These are phyloP conservation scores for Yamadazyma mexicana DNA, from an alignment of 1,139 yeast genomes.

Conservation along the genomic window DNA sequence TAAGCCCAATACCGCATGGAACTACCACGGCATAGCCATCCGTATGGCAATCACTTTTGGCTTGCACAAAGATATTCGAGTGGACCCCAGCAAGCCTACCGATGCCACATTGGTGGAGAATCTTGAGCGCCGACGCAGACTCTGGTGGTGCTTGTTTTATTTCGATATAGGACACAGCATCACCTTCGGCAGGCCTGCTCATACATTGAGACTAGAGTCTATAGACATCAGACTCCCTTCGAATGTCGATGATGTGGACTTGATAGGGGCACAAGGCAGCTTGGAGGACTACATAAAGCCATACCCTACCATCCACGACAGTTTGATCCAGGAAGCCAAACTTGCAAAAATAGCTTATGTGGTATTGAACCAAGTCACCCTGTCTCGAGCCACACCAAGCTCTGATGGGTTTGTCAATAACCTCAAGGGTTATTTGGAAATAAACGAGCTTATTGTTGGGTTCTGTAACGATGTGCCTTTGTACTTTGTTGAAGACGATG, in stretches of 20 bases:
- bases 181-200: conserved; percentile 11
- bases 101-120: conserved; percentile 1
- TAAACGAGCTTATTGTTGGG: not conserved
- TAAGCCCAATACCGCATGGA: conserved; percentile 66
- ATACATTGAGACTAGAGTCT: conserved; percentile 4
- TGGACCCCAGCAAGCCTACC: not conserved
- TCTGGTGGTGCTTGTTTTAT: conserved; percentile 11
- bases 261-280: not conserved
- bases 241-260: conserved; percentile 2
- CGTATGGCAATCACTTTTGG: conserved; percentile 66
- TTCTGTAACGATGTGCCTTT: not conserved
- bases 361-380: not conserved
- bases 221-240: conserved; percentile 8
- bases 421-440: not conserved
- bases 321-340: conserved; percentile 3
- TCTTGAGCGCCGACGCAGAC: conserved; percentile 10
- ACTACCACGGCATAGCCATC: conserved; percentile 58
- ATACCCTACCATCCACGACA: conserved; percentile 3
- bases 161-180: conserved; percentile 11
- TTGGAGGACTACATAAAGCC: not conserved
- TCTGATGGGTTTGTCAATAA: not conserved
- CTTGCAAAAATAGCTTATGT: not conserved
- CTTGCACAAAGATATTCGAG: conserved; percentile 44
- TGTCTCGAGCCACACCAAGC: not conserved
- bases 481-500: conserved; percentile 2